Base-by-base conservation (phyloP, 495 filamentous ascomycete genomes). In the Penicillium arizonense region DNA sequence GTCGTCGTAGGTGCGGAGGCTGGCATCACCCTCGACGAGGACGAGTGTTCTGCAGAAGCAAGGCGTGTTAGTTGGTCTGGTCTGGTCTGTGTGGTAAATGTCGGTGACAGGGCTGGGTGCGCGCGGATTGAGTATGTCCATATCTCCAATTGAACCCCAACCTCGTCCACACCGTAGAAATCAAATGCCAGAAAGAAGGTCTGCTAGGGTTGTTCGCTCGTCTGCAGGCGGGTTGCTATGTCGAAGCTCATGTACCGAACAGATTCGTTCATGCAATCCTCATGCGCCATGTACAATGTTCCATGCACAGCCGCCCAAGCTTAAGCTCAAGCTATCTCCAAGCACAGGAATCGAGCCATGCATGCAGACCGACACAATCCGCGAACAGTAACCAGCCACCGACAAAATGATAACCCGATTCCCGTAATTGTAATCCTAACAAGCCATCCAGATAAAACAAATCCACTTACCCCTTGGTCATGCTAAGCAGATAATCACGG, bases 401-500 rank as follows among this genome's bases (percentile, higher is more conserved):
- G n/a, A 41, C 1, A 35, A 14, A 14, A 16, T 13, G n/a, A 35
- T 2, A 13, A 8, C 5, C 10, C 40, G 9, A 41, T 32, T 44
- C 16, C 13, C 2, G 16, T 3, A 52, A 8, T 4, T 2, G 14
- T 11, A 16, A 10, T 13, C 20, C 11, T 3, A 18, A 50, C 28
- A 44, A 6, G 4, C 28, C 24, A 44, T 43, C 20, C n/a, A 44
- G 23, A 39, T 26, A 28, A n/a, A 37, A 23, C n/a, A 26, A 18
- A 43, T 8, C 13, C 21, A 82, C 88, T 68, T 75, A 95, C 90
- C 91, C 91, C 76, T 94, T 96, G 28, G 77, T 80, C 70, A 95
- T 69, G 50, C 71, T 67, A 47, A 84, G 62, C 34, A 91, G 55
- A 64, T 76, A 83, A 47, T 93, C 85, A 59, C 85, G 83, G 64